Base-by-base conservation (phyloP, 139 green algal species). In the Astrephomene gubernaculifera region DNA sequence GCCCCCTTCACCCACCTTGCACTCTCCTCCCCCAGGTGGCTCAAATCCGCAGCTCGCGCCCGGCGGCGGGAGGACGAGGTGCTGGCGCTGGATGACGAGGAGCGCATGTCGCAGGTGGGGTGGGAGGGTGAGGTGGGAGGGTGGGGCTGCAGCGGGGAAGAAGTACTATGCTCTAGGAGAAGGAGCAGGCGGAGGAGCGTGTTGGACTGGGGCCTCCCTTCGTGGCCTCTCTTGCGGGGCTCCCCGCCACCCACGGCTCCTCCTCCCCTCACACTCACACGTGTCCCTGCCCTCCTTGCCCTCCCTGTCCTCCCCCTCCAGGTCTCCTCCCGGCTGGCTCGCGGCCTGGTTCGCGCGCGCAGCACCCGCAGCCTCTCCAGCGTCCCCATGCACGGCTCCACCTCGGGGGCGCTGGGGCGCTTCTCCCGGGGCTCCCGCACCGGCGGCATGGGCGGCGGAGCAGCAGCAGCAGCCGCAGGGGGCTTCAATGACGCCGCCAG, bases 31-130 rank as follows among this genome's bases (percentile, higher is more conserved):
- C n/a, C 3, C 57, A 81, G 80, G 35, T 90, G 82, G 41, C 73
- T 90, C 45, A 79, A 81, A 49, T 54, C 67, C 36, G 80, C 82
- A 1, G 82, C 72, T 17, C 41, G 54, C 33, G 45, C 53, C 2
- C 71, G 82, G 61, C 71, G 71, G 1, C 71, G 83, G 82, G 82
- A 87, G 71, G 72, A 87, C 25, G 54, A 75, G 44, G 82, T 87
- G 27, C 63, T 87, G 43, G 82, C 74, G 25, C 45, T 87, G 57
- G 82, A 81, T 33, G 82, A 87, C 17, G 71, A 83, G 36, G 82
- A 87, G 29, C 81, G 54, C 60, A 45, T 83, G 76, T 35, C 27
- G 3, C 76, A 73, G 76, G 76, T 73, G 53, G 29, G 29, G 41
- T 39, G 45, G 36, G 44, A 24, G 39, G n/a, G 39, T 38, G 25